These are phyloP conservation scores for Saccharomycodes ludwigii DNA, from an alignment of 805 yeast genomes.

Conservation along the genomic window DNA sequence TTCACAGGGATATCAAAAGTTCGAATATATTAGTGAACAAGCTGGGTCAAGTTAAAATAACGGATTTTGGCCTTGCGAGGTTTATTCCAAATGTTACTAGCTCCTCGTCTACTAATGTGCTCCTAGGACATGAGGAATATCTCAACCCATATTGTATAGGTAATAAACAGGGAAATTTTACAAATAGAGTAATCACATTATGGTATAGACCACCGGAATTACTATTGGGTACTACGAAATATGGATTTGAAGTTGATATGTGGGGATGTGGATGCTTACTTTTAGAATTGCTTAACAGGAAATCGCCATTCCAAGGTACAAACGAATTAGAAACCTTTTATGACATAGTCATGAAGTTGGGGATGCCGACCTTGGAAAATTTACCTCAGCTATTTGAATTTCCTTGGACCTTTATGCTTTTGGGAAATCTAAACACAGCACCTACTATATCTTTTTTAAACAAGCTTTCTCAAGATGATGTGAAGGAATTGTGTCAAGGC, in stretches of 20 bases:
- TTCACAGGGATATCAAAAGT: slow-evolving; percentile 76
- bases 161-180: slow-evolving; percentile 58
- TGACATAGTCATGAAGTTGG: slow-evolving; percentile 72
- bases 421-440: not conserved
- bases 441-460: too few relatives aligned
- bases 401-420: slow-evolving; percentile 91
- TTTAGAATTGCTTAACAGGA: slow-evolving; percentile 63
- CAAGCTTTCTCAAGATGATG: too few relatives aligned
- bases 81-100: slow-evolving; percentile 38
- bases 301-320: slow-evolving; percentile 74
- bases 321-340: slow-evolving; percentile 80
- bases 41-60: slow-evolving; percentile 53
- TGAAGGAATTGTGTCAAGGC: slow-evolving; percentile 48
- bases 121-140: too few relatives aligned
- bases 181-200: slow-evolving; percentile 87
- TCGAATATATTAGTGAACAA: slow-evolving; percentile 60
- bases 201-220: slow-evolving; percentile 98
- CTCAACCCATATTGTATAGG: too few relatives aligned
- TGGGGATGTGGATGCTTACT: slow-evolving; percentile 96
- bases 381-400: slow-evolving; percentile 74
- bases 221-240: slow-evolving; percentile 78
- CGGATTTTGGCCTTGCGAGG: slow-evolving; percentile 76
- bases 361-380: slow-evolving; percentile 57
- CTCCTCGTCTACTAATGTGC: too few relatives aligned
- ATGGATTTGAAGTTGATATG: slow-evolving; percentile 82